These are phyloP conservation scores for Pseudoneurospora amorphoporcata DNA, from an alignment of 495 filamentous ascomycete genomes.

Conservation along the genomic window DNA sequence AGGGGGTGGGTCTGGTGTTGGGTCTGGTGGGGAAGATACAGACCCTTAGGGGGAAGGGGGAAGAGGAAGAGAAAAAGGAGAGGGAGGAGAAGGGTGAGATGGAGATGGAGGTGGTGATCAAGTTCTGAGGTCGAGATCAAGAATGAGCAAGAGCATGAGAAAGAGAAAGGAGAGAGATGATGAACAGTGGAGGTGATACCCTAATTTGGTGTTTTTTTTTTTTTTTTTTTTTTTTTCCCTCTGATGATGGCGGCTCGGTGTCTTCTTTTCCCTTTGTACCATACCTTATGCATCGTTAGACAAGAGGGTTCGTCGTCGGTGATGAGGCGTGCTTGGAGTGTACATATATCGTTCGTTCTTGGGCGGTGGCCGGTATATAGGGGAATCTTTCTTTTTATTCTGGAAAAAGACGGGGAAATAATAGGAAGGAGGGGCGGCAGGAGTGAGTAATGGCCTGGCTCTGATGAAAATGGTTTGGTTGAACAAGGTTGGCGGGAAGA, in stretches of 20 bases:
- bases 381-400: too few species aligned
- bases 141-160: neutral
- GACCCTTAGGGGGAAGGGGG: neutral
- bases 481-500: neutral
- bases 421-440: too few species aligned
- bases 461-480: neutral
- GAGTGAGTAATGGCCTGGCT: neutral
- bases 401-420: neutral
- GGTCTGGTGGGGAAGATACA: neutral
- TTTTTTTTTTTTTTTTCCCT: too few species aligned
- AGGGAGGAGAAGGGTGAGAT: neutral
- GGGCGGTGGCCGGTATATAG: too few species aligned
- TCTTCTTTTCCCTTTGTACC: too few species aligned
- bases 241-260: too few species aligned
- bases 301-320: too few species aligned
- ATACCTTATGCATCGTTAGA: too few species aligned
- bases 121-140: neutral
- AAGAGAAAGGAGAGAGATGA: neutral
- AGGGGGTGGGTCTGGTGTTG: neutral
- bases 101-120: neutral
- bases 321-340: too few species aligned
- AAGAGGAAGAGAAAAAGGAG: neutral
- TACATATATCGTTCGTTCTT: too few species aligned
- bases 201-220: neutral
- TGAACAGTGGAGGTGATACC: neutral